Conservation (phyloP, 805 yeast genomes). For the Clavispora asparagi region DNA sequence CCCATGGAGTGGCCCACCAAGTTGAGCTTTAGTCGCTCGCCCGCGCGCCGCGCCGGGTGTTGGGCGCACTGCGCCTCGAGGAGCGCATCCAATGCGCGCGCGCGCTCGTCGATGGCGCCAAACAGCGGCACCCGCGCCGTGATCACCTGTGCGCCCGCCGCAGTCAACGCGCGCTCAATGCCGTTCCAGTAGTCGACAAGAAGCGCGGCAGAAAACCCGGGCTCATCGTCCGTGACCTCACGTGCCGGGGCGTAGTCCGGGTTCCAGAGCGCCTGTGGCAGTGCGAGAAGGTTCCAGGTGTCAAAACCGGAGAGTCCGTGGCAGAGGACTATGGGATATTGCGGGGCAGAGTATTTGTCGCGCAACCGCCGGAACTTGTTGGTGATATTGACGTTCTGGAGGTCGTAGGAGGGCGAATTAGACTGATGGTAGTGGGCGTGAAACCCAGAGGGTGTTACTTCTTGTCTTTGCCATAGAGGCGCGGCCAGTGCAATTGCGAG, state of each 20-base stretch:
- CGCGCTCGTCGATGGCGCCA: slow-evolving; percentile 69
- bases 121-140: slow-evolving; percentile 81
- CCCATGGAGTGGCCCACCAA: slow-evolving; percentile 93
- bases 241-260: not conserved
- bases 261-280: slow-evolving; percentile 9
- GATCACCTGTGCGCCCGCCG: slow-evolving; percentile 61
- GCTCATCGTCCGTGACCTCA: not conserved
- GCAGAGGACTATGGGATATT: slow-evolving; percentile 71
- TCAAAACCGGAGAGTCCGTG: slow-evolving; percentile 89
- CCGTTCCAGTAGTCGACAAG: slow-evolving; percentile 80
- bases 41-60: slow-evolving; percentile 11
- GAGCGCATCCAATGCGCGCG: slow-evolving; percentile 48
- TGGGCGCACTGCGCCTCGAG: slow-evolving; percentile 31
- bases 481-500: not conserved
- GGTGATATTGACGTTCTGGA: slow-evolving; percentile 12
- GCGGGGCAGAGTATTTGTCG: slow-evolving; percentile 51
- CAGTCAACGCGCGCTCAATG: slow-evolving; percentile 53
- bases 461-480: not conserved
- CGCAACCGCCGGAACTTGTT: slow-evolving; percentile 26
- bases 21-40: slow-evolving; percentile 50
- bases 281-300: slow-evolving; percentile 19
- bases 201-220: slow-evolving; percentile 15
- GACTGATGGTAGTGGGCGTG: too few species aligned
- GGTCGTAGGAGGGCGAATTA: too few species aligned
- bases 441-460: not conserved